A percentile compares a stretch with the other conserved stretches of the same genome.
These are phyloP conservation scores for Arthroderma uncinatum DNA, from an alignment of 2,329 filamentous ascomycete species.

Conservation along the genomic window DNA sequence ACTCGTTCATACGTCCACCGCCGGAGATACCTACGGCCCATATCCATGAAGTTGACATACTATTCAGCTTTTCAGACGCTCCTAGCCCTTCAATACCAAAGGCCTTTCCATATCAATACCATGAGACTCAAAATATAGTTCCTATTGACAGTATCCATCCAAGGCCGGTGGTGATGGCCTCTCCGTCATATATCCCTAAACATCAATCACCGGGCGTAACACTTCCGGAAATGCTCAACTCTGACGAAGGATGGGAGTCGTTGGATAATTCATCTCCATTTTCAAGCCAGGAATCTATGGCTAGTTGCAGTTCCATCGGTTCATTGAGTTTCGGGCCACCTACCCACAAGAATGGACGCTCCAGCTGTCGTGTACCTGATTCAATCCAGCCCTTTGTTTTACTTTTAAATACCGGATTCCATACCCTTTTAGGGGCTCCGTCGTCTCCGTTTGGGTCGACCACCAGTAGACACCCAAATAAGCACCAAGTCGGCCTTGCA, in stretches of 20 bases:
- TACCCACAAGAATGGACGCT: neutral
- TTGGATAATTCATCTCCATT: conserved; percentile 14
- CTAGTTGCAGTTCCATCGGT: neutral
- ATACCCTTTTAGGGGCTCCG: conserved; percentile 11
- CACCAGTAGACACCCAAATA: conserved; percentile 6
- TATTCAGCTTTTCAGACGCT: conserved; percentile 8
- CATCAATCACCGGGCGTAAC: no score
- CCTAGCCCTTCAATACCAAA: neutral
- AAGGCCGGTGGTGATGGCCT: no score
- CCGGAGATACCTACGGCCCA: conserved; percentile 4
- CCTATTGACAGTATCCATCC: neutral
- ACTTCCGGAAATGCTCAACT: neutral
- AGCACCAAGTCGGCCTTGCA: conserved; percentile 15
- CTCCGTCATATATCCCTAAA: no score
- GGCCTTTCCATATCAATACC: neutral
- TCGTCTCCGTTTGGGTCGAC: neutral
- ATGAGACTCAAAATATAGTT: neutral
- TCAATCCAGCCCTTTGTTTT: conserved; percentile 7
- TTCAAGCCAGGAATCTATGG: conserved; percentile 13
- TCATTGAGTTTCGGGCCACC: conserved; percentile 6
- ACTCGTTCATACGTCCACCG: conserved; percentile 11
- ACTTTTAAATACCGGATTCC: conserved; percentile 23
- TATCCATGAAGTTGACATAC: conserved; percentile 10
- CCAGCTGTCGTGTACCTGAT: neutral
- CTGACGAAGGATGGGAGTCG: conserved; percentile 8